A percentile compares a stretch with the other conserved stretches of the same genome.
These are phyloP conservation scores for Gossypium rotundifolium DNA, from an alignment of 345 rosid species.

Conservation along the genomic window DNA sequence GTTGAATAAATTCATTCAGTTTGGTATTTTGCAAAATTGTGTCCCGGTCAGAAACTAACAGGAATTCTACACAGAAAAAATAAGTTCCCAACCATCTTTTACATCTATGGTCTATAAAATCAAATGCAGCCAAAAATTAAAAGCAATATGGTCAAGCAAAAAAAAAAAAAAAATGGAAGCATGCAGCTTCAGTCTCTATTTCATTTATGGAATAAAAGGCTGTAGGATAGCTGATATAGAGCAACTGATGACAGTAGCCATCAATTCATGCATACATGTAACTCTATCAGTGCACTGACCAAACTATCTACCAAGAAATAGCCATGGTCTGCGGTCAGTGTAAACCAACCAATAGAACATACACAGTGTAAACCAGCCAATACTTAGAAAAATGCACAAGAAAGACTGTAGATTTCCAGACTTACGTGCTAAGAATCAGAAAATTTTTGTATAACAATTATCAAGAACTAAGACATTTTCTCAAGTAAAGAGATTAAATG, in stretches of 20 bases:
- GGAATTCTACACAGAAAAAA: background rate
- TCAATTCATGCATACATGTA: background rate
- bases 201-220: background rate
- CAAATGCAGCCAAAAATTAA: background rate
- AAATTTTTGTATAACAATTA: background rate
- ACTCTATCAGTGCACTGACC: background rate
- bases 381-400: background rate
- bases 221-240: background rate
- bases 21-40: background rate
- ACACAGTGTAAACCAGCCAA: background rate
- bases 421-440: background rate
- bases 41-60: background rate
- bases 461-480: slow-evolving; percentile 1
- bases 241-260: background rate
- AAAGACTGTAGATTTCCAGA: background rate
- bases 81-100: background rate
- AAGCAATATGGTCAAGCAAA: background rate
- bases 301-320: background rate
- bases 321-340: background rate
- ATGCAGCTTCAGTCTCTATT: background rate
- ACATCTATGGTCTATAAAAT: background rate
- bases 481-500: background rate
- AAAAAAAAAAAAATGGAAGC: background rate
- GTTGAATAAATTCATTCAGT: background rate
- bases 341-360: background rate